A percentile compares a stretch with the other conserved stretches of the same genome.
phyloP scores from a whole-genome alignment of 2,329 filamentous ascomycete species.

The Microcera coccophila region DNA sequence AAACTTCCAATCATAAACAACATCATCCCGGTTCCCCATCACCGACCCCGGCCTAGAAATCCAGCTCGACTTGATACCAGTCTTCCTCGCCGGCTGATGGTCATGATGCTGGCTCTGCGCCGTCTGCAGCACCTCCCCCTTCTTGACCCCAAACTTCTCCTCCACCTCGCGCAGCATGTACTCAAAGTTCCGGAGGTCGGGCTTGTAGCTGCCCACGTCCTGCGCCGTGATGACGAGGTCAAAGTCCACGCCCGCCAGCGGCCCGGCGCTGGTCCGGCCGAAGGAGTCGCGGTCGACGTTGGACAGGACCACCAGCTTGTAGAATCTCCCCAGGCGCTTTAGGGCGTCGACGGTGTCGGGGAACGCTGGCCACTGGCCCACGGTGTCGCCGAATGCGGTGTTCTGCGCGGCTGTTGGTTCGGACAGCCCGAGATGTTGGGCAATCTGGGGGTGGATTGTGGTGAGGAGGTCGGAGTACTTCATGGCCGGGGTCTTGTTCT shows the following conservation, averaged over 20 bases:
- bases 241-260: conserved; percentile 47
- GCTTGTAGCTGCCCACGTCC: conserved; percentile 68
- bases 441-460: conserved; percentile 42
- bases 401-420: conserved; percentile 35
- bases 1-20: conserved; percentile 51
- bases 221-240: conserved; percentile 63
- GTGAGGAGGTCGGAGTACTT: conserved; percentile 58
- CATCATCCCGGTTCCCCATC: conserved; percentile 43
- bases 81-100: conserved; percentile 57
- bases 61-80: conserved; percentile 57
- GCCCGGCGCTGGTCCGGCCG: conserved; percentile 36
- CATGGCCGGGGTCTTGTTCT: conserved; percentile 50
- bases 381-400: conserved; percentile 46
- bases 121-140: conserved; percentile 56
- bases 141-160: conserved; percentile 49
- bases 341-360: conserved; percentile 54
- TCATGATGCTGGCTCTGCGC: conserved; percentile 69
- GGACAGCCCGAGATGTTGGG: conserved; percentile 36
- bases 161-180: conserved; percentile 55
- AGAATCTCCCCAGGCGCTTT: conserved; percentile 42
- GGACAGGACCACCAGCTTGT: conserved; percentile 53
- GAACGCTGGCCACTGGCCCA: conserved; percentile 55
- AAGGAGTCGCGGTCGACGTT: conserved; percentile 54
- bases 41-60: conserved; percentile 46
- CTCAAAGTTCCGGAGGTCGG: conserved; percentile 59